Evolutionary conservation across 352 stramenopile species (phyloP), one percentile per base, ranked within the genome.

Genomic region (Phytophthora boehmeriae): DNA sequence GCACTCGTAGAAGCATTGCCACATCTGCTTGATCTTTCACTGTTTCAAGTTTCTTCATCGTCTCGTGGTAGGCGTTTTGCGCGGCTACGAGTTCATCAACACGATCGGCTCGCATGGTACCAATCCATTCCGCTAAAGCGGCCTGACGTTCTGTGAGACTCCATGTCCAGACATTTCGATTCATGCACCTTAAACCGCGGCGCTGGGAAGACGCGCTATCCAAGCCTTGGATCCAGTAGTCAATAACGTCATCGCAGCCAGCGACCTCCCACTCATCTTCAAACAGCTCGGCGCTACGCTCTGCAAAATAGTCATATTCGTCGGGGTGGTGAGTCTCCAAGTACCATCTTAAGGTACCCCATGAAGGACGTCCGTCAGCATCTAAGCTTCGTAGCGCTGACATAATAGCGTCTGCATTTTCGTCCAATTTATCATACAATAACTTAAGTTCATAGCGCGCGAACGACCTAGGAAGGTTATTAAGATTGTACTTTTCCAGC

Each of bases 401-500:
- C 16, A 43, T 45, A 10, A 80, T 70, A 14, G 45, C 16, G 48
- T 68, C 51, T 0, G 71, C 66, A 25, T 68, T 35, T n/a, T 66
- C 45, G 22, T 79, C 63, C n/a, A 81, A 63, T 14, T 68, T 28
- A 1, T 65, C 43, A 55, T 78, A 86, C 10, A 76, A 43, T 16
- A 60, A 39, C 8, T 66, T 71, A 8, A 78, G 23, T n/a, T 75
- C 66, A 17, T 68, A 72, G 8, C 62, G 49, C 39, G 59, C 54
- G 28, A 64, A 67, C 13, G 36, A 43, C 34, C 62, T 72, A 2
- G 59, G 45, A 8, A 78, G 13, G 13, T 70, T 70, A 17, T 64
- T 75, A 1, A 78, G 32, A 41, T 81, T 81, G 54, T 70, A 76
- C 5, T 66, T 61, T n/a, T 78, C 62, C 42, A 81, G 48, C 30